phyloP scores from a whole-genome alignment of 148 eudicot genomes.

The Limonium bicolor region DNA sequence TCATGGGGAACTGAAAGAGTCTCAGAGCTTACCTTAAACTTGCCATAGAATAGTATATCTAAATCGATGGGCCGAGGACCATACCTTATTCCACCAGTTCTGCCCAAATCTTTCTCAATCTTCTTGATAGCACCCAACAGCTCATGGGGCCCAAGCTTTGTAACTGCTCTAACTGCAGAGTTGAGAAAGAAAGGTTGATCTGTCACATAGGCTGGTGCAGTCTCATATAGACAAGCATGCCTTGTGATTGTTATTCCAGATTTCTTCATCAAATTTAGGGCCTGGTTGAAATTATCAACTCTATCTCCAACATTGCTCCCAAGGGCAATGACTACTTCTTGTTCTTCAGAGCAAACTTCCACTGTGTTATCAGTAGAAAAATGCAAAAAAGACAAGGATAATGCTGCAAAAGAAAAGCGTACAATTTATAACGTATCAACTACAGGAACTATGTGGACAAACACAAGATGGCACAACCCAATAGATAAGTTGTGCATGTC shows the following conservation, averaged over 20 bases:
- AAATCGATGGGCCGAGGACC: conserved; percentile 88
- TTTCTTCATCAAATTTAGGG: conserved; percentile 53
- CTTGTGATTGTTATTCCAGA: conserved; percentile 53
- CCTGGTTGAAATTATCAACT: conserved; percentile 46
- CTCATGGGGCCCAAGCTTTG: conserved; percentile 74
- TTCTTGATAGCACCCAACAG: conserved; percentile 50
- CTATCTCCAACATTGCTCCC: conserved; percentile 92
- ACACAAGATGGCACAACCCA: no score
- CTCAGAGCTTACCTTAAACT: conserved; percentile 36
- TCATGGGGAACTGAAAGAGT: conserved; percentile 72
- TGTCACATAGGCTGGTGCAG: conserved; percentile 75
- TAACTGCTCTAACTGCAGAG: conserved; percentile 73
- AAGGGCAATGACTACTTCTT: conserved; percentile 73
- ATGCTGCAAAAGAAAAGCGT: conserved; percentile 30
- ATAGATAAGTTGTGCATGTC: no score
- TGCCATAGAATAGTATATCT: conserved; percentile 78
- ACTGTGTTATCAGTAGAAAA: conserved; percentile 27
- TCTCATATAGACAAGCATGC: conserved; percentile 80
- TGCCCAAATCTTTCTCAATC: conserved; percentile 82
- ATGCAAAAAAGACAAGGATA: conserved; percentile 25
- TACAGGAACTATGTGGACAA: no score
- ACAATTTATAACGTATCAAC: no score
- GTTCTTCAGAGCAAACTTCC: conserved; percentile 54
- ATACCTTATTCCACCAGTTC: conserved; percentile 70
- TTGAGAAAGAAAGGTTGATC: conserved; percentile 82